Conservation (phyloP, 257 asterid species). For the Solanum sitiens region DNA sequence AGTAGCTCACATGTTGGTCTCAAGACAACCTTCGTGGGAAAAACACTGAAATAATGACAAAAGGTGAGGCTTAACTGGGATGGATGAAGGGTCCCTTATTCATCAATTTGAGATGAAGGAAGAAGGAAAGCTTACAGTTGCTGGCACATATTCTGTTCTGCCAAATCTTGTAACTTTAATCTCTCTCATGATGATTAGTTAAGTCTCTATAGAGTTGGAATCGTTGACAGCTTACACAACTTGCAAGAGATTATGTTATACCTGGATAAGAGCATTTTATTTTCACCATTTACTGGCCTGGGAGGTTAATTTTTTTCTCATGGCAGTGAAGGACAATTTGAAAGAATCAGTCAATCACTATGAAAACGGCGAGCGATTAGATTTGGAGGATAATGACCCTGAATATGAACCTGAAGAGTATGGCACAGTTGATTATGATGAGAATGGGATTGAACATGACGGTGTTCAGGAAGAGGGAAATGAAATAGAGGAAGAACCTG, state of each 20-base stretch:
- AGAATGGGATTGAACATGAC: constrained; percentile 68
- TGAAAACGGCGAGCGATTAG: constrained; percentile 80
- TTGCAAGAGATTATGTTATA: not conserved
- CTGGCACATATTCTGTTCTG: not conserved
- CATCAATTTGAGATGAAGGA: not conserved
- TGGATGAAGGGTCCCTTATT: not conserved
- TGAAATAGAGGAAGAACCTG: constrained; percentile 54
- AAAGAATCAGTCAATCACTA: constrained; percentile 65
- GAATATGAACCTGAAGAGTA: constrained; percentile 93
- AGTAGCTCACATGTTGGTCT: not conserved
- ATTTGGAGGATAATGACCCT: constrained; percentile 93
- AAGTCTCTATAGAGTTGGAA: not conserved
- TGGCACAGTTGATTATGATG: constrained; percentile 71
- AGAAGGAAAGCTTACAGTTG: not conserved
- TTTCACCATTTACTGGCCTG: not conserved
- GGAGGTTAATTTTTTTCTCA: constrained; percentile 1
- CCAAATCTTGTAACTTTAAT: not conserved
- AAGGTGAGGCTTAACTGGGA: not conserved
- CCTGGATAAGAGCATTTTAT: not conserved
- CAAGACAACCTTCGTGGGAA: not conserved
- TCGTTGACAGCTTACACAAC: not conserved
- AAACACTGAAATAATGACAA: not conserved
- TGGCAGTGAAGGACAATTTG: constrained; percentile 46
- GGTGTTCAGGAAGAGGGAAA: constrained; percentile 46
- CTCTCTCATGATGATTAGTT: not conserved